A percentile compares a stretch with the other conserved stretches of the same genome.
Evolutionary conservation across 2,329 filamentous ascomycete species (phyloP).

Genomic region (Colletotrichum sp.): DNA sequence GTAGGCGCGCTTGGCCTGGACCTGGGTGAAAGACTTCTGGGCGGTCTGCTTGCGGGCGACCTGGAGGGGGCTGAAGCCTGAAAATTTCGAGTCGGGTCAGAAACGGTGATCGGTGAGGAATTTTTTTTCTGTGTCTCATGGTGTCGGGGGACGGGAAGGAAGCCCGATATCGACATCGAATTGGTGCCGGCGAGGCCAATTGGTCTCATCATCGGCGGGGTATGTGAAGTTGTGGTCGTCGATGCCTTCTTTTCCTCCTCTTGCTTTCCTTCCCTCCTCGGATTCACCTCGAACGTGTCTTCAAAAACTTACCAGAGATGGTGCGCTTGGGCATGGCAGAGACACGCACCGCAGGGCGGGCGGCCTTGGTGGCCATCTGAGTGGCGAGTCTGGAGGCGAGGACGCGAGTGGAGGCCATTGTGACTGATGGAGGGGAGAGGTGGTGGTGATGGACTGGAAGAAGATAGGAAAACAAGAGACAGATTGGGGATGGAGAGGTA

Average conservation of each 20-base stretch:
- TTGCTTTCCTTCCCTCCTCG: not conserved
- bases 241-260: slow-evolving; percentile 3
- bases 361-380: slow-evolving; percentile 76
- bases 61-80: slow-evolving; percentile 69
- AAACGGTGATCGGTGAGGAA: slow-evolving; percentile 20
- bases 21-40: slow-evolving; percentile 66
- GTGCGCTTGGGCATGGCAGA: slow-evolving; percentile 75
- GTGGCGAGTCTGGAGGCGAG: slow-evolving; percentile 79
- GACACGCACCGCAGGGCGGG: slow-evolving; percentile 74
- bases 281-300: not conserved
- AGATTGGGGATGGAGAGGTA: slow-evolving; percentile 22
- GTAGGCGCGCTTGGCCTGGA: slow-evolving; percentile 73
- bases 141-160: not conserved
- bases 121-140: not conserved
- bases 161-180: slow-evolving; percentile 1
- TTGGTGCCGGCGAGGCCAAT: slow-evolving; percentile 30
- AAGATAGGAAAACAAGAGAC: slow-evolving; percentile 23
- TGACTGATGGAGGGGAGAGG: slow-evolving; percentile 60
- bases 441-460: slow-evolving; percentile 29
- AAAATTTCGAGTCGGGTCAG: slow-evolving; percentile 33
- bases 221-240: not conserved
- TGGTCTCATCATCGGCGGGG: slow-evolving; percentile 25
- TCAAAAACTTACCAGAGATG: slow-evolving; percentile 67
- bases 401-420: slow-evolving; percentile 81
- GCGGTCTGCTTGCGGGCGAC: slow-evolving; percentile 72